Conservation (phyloP, 2,329 filamentous ascomycete species). For the Diaporthe ilicicola region DNA sequence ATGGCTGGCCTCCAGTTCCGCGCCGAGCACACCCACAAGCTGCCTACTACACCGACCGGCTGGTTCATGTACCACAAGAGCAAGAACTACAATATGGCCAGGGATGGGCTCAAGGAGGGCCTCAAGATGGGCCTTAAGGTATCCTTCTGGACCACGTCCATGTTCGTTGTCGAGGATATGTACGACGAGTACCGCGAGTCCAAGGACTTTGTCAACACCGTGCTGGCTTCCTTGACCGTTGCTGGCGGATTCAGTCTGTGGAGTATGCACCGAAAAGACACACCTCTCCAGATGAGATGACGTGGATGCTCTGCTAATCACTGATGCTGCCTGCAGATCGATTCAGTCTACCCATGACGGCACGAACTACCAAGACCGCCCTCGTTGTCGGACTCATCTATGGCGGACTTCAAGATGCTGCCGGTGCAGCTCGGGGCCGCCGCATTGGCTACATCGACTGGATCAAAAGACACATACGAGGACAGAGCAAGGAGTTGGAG, state of each 20-base stretch:
- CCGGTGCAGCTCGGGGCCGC: slow-evolving; percentile 75
- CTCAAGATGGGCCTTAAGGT: slow-evolving; percentile 76
- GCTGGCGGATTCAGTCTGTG: slow-evolving; percentile 88
- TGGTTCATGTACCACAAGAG: slow-evolving; percentile 99
- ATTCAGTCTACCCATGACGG: slow-evolving; percentile 79
- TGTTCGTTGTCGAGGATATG: slow-evolving; percentile 85
- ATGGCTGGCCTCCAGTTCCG: slow-evolving; percentile 84
- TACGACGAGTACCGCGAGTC: slow-evolving; percentile 77
- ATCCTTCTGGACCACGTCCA: slow-evolving; percentile 76
- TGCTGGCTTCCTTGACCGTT: slow-evolving; percentile 83
- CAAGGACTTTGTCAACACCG: slow-evolving; percentile 82
- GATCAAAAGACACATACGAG: slow-evolving; percentile 56
- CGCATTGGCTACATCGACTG: slow-evolving; percentile 79
- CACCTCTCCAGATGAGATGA: background rate
- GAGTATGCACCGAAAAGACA: slow-evolving; percentile 63
- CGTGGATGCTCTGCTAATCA: slow-evolving; percentile 28
- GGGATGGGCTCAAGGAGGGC: slow-evolving; percentile 81
- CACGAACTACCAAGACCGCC: slow-evolving; percentile 81
- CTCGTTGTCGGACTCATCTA: slow-evolving; percentile 81
- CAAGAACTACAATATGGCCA: slow-evolving; percentile 90
- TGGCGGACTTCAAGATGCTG: slow-evolving; percentile 80
- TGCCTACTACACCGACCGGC: slow-evolving; percentile 81
- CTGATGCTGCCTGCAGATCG: slow-evolving; percentile 62
- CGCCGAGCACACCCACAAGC: slow-evolving; percentile 94
- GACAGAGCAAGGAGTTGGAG: slow-evolving; percentile 36